Evolutionary conservation across 371 early-diverging fungal species (phyloP).

Genomic region (Apophysomyces elegans): DNA sequence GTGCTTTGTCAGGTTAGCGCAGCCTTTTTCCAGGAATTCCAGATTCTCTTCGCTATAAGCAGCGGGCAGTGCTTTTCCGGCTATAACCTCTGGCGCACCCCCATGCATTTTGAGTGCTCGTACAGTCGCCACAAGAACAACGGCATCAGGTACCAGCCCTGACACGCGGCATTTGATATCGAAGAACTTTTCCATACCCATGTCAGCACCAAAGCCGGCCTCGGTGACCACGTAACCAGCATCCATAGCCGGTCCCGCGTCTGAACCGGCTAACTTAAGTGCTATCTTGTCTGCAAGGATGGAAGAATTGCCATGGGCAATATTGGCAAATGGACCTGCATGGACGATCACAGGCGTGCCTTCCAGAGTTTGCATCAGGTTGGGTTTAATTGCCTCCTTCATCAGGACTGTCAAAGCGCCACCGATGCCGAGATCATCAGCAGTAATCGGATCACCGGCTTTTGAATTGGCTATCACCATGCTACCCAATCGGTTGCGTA

Average conservation of each 20-base stretch:
- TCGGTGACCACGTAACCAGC: constrained; percentile 94
- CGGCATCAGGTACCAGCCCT: constrained; percentile 83
- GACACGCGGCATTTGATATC: constrained; percentile 94
- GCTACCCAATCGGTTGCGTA: constrained; percentile 89
- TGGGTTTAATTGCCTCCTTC: constrained; percentile 96
- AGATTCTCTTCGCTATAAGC: constrained; percentile 85
- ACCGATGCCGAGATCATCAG: constrained; percentile 91
- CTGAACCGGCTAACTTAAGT: constrained; percentile 83
- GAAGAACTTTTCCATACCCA: constrained; percentile 97
- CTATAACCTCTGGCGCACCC: constrained; percentile 89
- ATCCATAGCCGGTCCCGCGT: constrained; percentile 53
- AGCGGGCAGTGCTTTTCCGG: constrained; percentile 87
- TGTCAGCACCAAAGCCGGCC: constrained; percentile 96
- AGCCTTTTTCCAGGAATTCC: constrained; percentile 76
- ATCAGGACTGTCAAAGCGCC: constrained; percentile 94
- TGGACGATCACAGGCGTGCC: constrained; percentile 97
- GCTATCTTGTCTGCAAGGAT: constrained; percentile 92
- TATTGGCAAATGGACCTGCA: constrained; percentile 97
- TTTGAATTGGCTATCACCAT: constrained; percentile 90
- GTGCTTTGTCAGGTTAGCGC: constrained; percentile 83
- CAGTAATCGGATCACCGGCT: constrained; percentile 86
- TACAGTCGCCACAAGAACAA: constrained; percentile 92
- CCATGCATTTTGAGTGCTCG: constrained; percentile 95
- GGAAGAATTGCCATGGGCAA: constrained; percentile 95
- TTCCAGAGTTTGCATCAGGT: constrained; percentile 95